phyloP scores from a whole-genome alignment of 1,284 basidiomycete species.

The Tetrapyrgos nigripes region DNA sequence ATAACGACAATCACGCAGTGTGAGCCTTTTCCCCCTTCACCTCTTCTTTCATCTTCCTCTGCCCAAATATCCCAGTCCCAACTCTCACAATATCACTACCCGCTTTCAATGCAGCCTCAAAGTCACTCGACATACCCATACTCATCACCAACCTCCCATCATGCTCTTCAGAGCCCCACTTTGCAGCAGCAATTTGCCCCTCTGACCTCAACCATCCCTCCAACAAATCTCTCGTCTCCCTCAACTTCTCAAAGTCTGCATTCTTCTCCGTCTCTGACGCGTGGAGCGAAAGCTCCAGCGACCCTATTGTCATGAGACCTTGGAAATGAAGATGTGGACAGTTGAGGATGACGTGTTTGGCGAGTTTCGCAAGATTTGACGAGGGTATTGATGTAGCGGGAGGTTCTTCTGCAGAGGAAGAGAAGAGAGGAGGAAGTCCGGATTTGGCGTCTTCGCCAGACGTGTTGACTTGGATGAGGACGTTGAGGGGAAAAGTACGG shows the following conservation, averaged over 20 bases:
- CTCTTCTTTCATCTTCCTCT: constrained; percentile 60
- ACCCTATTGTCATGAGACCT: constrained; percentile 98
- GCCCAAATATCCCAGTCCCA: constrained; percentile 92
- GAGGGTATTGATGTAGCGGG: background rate
- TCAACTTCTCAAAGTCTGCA: constrained; percentile 82
- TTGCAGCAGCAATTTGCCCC: constrained; percentile 28
- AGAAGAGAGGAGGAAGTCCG: constrained; percentile 72
- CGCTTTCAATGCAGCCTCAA: constrained; percentile 83
- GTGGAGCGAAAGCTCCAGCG: constrained; percentile 71
- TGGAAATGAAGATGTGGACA: constrained; percentile 82
- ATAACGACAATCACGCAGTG: background rate
- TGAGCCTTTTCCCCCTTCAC: background rate
- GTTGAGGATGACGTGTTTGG: constrained; percentile 69
- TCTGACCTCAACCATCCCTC: constrained; percentile 46
- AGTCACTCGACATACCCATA: constrained; percentile 99
- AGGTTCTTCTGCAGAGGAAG: background rate
- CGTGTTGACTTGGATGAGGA: constrained; percentile 95
- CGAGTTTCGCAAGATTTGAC: constrained; percentile 68
- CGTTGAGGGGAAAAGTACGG: constrained; percentile 63
- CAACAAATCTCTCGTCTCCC: constrained; percentile 66
- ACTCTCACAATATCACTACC: constrained; percentile 92
- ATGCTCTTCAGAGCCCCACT: constrained; percentile 54
- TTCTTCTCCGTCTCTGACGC: constrained; percentile 72
- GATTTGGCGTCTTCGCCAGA: constrained; percentile 92
- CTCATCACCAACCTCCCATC: constrained; percentile 77